Base-by-base conservation (phyloP, 2,329 filamentous ascomycete genomes). In the Colletotrichum sp. region DNA sequence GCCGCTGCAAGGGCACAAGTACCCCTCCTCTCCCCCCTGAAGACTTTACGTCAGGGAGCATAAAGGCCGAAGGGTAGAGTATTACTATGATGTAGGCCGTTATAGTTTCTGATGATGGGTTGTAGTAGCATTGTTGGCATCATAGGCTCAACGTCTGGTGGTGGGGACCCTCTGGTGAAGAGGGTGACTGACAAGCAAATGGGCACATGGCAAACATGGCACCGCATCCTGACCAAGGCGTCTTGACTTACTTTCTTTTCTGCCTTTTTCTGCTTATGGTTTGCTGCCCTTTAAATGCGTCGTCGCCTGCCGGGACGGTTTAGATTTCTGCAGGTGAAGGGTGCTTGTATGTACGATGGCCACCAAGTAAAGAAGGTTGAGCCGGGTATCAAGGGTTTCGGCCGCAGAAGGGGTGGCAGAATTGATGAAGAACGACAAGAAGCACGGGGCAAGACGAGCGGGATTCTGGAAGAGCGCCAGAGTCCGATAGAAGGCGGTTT, bases 401-500 rank as follows among this genome's bases (percentile, higher is more conserved):
- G 18, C 21, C 48, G 32, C 43, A 48, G 18, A 62, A 32, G 12
- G 58, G 30, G 16, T 32, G 58, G 52, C 48, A 36, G 8, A 21
- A 60, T 43, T 26, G 24, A 43, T 43, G 52, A 60, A 68, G 55
- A 56, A 70, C 18, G 66, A 32, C 18, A 32, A 15, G 30, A 16
- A 55, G 38, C 38, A 32, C 30, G 43, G 30, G 26, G 69, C 28
- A 30, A 64, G 61, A 52, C 26, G 38, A 62, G 73, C 32, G 56
- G 58, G 48, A 66, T 76, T 76, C 58, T 69, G 70, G 65, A 66
- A 68, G 34, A 73, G 36, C 58, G 64, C 36, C 61, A 48, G 28
- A 48, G 73, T 38, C 43, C 56, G 70, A 68, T 73, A 26, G 65
- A 76, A 73, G 70, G 65, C 36, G 64, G 73, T 76, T 76, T 76